Evolutionary conservation across 2,329 filamentous ascomycete species (phyloP).

Genomic region (Eutypella sp.): DNA sequence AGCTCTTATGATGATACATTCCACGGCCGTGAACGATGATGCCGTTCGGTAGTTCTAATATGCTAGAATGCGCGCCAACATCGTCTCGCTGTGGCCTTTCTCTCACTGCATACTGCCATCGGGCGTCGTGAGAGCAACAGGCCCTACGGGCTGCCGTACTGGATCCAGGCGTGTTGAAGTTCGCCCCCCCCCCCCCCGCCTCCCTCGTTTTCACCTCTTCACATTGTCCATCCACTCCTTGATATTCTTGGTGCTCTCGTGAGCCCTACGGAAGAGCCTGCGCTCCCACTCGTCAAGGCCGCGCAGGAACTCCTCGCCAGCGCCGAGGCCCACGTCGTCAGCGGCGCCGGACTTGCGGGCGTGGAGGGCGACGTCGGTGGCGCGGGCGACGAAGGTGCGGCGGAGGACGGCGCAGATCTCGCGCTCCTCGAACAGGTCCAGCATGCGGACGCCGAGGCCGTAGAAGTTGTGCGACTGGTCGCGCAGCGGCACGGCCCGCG

Average conservation of each 20-base stretch:
- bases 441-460: slow-evolving; percentile 73
- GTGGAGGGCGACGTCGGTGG: slow-evolving; percentile 79
- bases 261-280: slow-evolving; percentile 65
- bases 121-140: too few relatives aligned
- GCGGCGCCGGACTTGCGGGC: slow-evolving; percentile 78
- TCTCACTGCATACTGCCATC: too few relatives aligned
- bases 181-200: too few relatives aligned
- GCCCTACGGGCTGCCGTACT: too few relatives aligned
- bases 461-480: slow-evolving; percentile 86
- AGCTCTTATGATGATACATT: too few relatives aligned
- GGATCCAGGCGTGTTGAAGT: too few relatives aligned
- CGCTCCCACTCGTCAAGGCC: slow-evolving; percentile 90
- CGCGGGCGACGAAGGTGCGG: slow-evolving; percentile 75
- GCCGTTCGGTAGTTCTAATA: too few relatives aligned
- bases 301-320: slow-evolving; percentile 72
- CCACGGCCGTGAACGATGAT: too few relatives aligned
- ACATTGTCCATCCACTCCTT: slow-evolving; percentile 66
- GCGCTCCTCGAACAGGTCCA: slow-evolving; percentile 83
- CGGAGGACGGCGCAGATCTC: slow-evolving; percentile 70
- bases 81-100: too few relatives aligned
- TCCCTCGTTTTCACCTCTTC: slow-evolving; percentile 34
- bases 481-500: slow-evolving; percentile 77
- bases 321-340: slow-evolving; percentile 48
- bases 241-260: slow-evolving; percentile 66
- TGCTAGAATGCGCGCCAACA: too few relatives aligned